Percentiles rank a stretch among this genome's conserved stretches.
phyloP scores from a whole-genome alignment of 495 filamentous ascomycete genomes.

The Aspergillus taichungensis region DNA sequence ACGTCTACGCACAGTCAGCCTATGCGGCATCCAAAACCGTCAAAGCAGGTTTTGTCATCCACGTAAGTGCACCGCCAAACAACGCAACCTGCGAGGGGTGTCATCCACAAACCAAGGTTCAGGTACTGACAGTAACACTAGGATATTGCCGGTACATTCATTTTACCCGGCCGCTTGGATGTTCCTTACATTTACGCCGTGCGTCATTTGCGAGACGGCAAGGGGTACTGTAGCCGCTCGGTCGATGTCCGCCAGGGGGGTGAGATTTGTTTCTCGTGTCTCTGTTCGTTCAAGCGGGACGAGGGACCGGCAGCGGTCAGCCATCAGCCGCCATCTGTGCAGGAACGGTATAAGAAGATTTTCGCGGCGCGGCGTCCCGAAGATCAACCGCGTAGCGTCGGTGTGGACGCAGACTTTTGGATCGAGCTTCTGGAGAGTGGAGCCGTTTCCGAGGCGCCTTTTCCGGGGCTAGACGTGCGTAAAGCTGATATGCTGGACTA shows the following conservation, averaged over 20 bases:
- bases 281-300: conserved; percentile 53
- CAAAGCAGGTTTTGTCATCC: conserved; percentile 43
- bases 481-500: conserved; percentile 55
- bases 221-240: conserved; percentile 48
- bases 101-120: too few relatives aligned
- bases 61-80: conserved; percentile 38
- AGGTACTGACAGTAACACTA: conserved; percentile 21
- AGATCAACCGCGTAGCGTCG: conserved; percentile 29
- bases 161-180: conserved; percentile 41
- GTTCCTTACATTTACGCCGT: conserved; percentile 55
- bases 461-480: conserved; percentile 51
- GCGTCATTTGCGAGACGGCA: conserved; percentile 44
- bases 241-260: conserved; percentile 44
- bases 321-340: conserved; percentile 32
- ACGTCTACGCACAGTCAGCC: conserved; percentile 59
- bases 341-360: conserved; percentile 28
- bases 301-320: conserved; percentile 24
- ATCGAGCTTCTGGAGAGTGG: conserved; percentile 17
- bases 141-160: conserved; percentile 63
- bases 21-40: conserved; percentile 52
- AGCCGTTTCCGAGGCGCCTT: conserved; percentile 28
- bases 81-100: too few relatives aligned
- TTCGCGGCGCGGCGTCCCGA: conserved; percentile 31
- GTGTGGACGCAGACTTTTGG: conserved; percentile 42
- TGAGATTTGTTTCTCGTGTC: conserved; percentile 49